These are phyloP conservation scores for Giardia muris DNA, from an alignment of 208 protist species.

Conservation along the genomic window DNA sequence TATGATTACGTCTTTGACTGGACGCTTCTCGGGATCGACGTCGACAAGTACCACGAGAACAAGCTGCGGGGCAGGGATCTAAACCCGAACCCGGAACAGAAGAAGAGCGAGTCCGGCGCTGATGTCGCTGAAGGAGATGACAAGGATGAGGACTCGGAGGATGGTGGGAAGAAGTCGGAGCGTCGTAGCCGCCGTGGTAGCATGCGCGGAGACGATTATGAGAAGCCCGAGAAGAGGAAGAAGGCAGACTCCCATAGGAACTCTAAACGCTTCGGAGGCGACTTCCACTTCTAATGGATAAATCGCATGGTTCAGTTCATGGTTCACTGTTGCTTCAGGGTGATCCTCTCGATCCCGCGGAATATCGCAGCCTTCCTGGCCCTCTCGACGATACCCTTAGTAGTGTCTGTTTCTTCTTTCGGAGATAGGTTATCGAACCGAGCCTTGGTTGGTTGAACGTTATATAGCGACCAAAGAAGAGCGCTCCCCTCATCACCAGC, in stretches of 20 bases:
- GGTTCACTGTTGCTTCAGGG: too few species aligned
- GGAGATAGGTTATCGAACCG: too few species aligned
- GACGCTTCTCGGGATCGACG: conserved; percentile 46
- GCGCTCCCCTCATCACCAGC: too few species aligned
- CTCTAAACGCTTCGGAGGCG: conserved; percentile 1
- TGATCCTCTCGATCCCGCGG: too few species aligned
- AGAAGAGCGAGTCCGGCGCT: neutral
- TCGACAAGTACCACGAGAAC: neutral
- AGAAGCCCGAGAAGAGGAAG: neutral
- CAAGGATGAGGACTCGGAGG: neutral
- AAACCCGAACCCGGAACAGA: neutral
- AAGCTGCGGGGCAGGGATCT: neutral
- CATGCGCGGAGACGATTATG: neutral
- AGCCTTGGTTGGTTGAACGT: too few species aligned
- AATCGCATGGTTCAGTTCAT: too few species aligned
- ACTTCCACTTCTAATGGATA: conserved; percentile 8
- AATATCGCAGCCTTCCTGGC: too few species aligned
- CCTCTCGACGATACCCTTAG: too few species aligned
- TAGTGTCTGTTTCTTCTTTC: too few species aligned
- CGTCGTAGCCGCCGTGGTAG: neutral
- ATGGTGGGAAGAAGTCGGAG: neutral
- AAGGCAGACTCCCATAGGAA: neutral
- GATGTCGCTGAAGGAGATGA: neutral
- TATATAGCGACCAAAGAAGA: too few species aligned
- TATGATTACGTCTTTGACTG: conserved; percentile 96